Percentiles rank a stretch among this genome's conserved stretches.
These are phyloP conservation scores for Kluyveromyces starmeri DNA, from an alignment of 805 yeast species.

Conservation along the genomic window DNA sequence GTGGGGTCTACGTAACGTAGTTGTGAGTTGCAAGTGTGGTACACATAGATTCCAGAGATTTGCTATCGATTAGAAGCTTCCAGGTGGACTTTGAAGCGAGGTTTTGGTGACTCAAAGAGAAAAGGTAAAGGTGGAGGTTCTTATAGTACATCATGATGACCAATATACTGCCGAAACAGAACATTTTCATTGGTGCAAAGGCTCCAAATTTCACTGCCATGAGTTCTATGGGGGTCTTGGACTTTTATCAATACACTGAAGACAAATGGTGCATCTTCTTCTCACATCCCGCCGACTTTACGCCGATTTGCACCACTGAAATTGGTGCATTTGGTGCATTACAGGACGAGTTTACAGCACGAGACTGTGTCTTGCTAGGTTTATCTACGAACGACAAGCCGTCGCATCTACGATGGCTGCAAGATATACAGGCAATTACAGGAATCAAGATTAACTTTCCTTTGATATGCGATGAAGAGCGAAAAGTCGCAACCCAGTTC, in stretches of 20 bases:
- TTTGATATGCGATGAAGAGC: constrained; percentile 54
- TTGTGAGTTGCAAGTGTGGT: too few species aligned
- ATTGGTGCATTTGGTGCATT: constrained; percentile 67
- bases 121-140: too few species aligned
- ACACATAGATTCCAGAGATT: too few species aligned
- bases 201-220: constrained; percentile 64
- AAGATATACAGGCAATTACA: constrained; percentile 60
- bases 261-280: constrained; percentile 58
- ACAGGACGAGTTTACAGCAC: constrained; percentile 57
- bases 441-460: constrained; percentile 55
- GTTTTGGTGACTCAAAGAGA: too few species aligned
- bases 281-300: constrained; percentile 72
- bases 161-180: constrained; percentile 6
- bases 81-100: too few species aligned
- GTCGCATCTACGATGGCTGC: constrained; percentile 59
- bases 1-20: too few species aligned
- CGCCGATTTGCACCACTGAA: constrained; percentile 75
- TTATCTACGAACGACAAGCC: constrained; percentile 55
- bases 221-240: constrained; percentile 53
- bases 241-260: constrained; percentile 56
- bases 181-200: constrained; percentile 39
- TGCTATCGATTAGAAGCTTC: too few species aligned
- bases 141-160: neutral
- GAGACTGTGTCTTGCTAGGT: constrained; percentile 60
- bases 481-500: constrained; percentile 50